phyloP scores from a whole-genome alignment of 148 eudicot species.

The Polygonum aviculare region DNA sequence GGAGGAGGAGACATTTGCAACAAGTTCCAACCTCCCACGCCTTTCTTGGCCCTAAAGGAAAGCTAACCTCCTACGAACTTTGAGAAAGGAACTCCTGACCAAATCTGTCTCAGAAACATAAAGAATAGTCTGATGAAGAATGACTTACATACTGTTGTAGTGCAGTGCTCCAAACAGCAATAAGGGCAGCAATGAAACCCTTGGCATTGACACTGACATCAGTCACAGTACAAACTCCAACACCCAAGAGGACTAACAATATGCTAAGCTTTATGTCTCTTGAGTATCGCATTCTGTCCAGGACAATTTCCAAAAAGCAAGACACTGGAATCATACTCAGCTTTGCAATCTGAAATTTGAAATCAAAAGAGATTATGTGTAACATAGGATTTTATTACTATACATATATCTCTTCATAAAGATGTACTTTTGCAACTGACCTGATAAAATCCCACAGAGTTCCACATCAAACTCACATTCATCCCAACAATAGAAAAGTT shows the following conservation, averaged over 20 bases:
- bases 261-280: constrained; percentile 32
- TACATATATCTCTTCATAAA: not conserved
- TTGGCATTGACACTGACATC: constrained; percentile 33
- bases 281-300: constrained; percentile 28
- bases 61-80: too few relatives aligned
- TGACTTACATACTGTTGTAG: constrained; percentile 32
- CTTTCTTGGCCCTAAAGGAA: too few relatives aligned
- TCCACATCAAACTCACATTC: constrained; percentile 38
- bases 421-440: constrained; percentile 7
- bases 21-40: too few relatives aligned
- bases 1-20: too few relatives aligned
- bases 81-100: not conserved
- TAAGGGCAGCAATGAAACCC: constrained; percentile 29
- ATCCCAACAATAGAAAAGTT: constrained; percentile 34
- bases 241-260: constrained; percentile 26
- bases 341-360: constrained; percentile 27
- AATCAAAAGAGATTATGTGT: not conserved
- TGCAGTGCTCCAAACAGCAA: constrained; percentile 31
- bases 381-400: not conserved
- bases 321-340: constrained; percentile 35
- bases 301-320: constrained; percentile 29
- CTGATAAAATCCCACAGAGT: constrained; percentile 33
- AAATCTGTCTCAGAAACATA: not conserved
- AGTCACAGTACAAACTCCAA: constrained; percentile 32
- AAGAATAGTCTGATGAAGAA: not conserved